Evolutionary conservation across 805 yeast genomes (phyloP).

Genomic region (Hanseniaspora hatyaiensis): DNA sequence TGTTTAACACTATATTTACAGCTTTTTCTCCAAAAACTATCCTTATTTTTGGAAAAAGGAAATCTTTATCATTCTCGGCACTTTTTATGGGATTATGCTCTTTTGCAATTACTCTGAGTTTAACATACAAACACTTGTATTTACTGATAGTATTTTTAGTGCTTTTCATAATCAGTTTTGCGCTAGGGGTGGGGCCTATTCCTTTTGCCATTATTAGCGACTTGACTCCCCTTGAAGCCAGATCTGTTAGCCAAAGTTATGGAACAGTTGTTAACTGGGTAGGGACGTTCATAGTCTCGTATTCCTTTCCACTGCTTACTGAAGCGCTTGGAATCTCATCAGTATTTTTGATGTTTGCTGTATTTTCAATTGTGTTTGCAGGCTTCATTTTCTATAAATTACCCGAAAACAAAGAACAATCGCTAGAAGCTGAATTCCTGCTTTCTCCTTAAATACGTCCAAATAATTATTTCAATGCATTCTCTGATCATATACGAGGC

Average conservation of each 20-base stretch:
- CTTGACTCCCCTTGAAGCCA: slow-evolving; percentile 69
- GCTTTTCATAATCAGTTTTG: slow-evolving; percentile 71
- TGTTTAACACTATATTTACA: slow-evolving; percentile 65
- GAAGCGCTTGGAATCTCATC: slow-evolving; percentile 53
- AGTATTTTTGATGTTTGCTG: slow-evolving; percentile 62
- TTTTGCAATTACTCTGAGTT: slow-evolving; percentile 54
- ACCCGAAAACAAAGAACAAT: slow-evolving; percentile 68
- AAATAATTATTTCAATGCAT: no score
- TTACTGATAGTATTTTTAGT: slow-evolving; percentile 55
- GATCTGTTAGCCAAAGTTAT: slow-evolving; percentile 81
- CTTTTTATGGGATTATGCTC: slow-evolving; percentile 57
- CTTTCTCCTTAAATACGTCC: no score
- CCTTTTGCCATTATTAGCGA: slow-evolving; percentile 85
- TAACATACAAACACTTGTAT: slow-evolving; percentile 36
- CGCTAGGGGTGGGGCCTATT: slow-evolving; percentile 88
- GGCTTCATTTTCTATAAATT: slow-evolving; percentile 37
- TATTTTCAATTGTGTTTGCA: slow-evolving; percentile 41
- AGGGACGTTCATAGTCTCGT: slow-evolving; percentile 74
- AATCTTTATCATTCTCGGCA: slow-evolving; percentile 55
- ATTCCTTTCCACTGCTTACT: slow-evolving; percentile 63
- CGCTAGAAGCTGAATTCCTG: no score
- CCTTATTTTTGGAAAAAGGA: slow-evolving; percentile 67
- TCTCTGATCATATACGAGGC: no score
- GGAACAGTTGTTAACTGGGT: slow-evolving; percentile 88
- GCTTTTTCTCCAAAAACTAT: slow-evolving; percentile 60